Conservation (phyloP, 148 eudicot species). For the Polygonum aviculare region DNA sequence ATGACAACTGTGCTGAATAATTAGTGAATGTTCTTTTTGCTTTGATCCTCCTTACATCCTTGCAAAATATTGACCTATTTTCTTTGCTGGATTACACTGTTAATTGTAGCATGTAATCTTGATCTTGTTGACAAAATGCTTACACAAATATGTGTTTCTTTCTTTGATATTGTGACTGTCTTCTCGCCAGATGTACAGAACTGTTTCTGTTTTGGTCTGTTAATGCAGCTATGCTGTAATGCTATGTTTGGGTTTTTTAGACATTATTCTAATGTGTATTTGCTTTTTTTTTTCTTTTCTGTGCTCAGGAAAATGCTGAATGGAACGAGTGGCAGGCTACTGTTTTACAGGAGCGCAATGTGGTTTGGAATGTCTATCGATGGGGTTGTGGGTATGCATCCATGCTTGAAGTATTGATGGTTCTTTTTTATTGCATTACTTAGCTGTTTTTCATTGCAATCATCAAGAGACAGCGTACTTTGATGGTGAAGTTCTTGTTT, state of each 20-base stretch:
- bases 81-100: neutral
- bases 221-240: neutral
- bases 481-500: neutral
- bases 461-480: neutral
- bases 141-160: neutral
- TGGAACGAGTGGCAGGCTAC: constrained; percentile 81
- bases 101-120: neutral
- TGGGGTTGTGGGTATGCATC: constrained; percentile 92
- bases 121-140: neutral
- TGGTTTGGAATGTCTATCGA: constrained; percentile 74
- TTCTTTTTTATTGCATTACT: neutral
- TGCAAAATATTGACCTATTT: neutral
- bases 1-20: neutral
- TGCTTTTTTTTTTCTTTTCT: neutral
- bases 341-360: constrained; percentile 68
- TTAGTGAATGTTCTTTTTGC: neutral
- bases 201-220: neutral
- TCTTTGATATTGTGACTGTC: neutral
- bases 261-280: neutral
- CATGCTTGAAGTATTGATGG: neutral
- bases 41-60: neutral
- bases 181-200: neutral
- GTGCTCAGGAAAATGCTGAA: constrained; percentile 49
- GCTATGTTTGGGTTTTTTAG: neutral
- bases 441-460: neutral